Conservation (phyloP, 2,329 filamentous ascomycete species). For the Ophiocordyceps unilateralis region DNA sequence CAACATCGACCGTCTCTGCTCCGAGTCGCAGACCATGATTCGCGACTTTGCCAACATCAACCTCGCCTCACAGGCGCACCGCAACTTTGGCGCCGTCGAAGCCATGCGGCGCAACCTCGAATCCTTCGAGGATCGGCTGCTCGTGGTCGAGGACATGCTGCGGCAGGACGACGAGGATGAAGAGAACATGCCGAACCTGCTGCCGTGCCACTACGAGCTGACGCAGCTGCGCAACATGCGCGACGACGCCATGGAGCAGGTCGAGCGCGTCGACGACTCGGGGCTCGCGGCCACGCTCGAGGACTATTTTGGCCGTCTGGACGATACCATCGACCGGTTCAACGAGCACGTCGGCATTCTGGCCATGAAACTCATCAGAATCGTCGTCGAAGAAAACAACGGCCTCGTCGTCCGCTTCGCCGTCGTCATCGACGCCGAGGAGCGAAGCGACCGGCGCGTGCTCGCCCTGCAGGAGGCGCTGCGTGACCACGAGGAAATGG, state of each 20-base stretch:
- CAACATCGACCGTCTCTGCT: conserved; percentile 94
- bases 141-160: conserved; percentile 61
- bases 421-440: conserved; percentile 84
- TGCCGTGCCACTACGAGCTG: conserved; percentile 81
- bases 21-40: conserved; percentile 94
- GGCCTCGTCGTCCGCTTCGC: conserved; percentile 82
- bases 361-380: conserved; percentile 74
- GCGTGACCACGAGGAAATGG: conserved; percentile 89
- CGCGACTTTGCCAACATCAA: conserved; percentile 91
- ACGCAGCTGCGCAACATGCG: conserved; percentile 84
- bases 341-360: conserved; percentile 85
- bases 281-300: conserved; percentile 68
- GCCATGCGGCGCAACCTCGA: conserved; percentile 85
- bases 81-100: conserved; percentile 89
- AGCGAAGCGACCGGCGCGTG: conserved; percentile 88
- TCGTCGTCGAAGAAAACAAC: conserved; percentile 75
- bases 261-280: conserved; percentile 55
- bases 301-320: conserved; percentile 76
- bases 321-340: conserved; percentile 83
- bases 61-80: conserved; percentile 79
- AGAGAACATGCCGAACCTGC: conserved; percentile 81
- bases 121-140: conserved; percentile 64
- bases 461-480: conserved; percentile 85
- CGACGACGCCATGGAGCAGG: conserved; percentile 94
- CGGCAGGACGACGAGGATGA: conserved; percentile 68